phyloP scores from a whole-genome alignment of 1,139 yeast genomes.

The Geotrichum cucujoidarum region DNA sequence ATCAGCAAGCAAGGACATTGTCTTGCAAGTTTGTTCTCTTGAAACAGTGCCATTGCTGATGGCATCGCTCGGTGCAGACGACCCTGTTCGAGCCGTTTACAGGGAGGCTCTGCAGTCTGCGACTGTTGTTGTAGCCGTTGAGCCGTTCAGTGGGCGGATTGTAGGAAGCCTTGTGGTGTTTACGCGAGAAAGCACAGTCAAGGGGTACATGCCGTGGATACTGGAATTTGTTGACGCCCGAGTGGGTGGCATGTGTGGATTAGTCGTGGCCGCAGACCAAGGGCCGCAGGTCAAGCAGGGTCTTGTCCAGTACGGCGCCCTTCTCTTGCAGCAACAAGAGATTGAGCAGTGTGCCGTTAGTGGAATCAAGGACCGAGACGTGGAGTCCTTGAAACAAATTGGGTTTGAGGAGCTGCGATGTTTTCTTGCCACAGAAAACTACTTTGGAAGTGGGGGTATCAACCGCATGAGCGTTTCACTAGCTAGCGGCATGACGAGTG shows the following conservation, averaged over 20 bases:
- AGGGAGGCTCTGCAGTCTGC: not conserved
- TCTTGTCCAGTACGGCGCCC: not conserved
- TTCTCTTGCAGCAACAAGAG: not conserved
- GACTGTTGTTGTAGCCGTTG: slow-evolving; percentile 1
- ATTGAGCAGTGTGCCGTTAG: not conserved
- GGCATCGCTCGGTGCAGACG: not conserved
- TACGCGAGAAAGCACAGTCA: slow-evolving; percentile 38
- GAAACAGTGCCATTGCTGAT: not conserved
- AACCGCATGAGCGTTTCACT: not conserved
- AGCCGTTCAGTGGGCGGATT: not conserved
- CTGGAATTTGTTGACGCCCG: slow-evolving; percentile 34
- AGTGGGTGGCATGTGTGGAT: slow-evolving; percentile 54
- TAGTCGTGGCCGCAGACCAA: slow-evolving; percentile 36
- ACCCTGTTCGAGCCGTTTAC: not conserved
- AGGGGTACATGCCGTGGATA: slow-evolving; percentile 51
- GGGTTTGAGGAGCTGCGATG: not conserved
- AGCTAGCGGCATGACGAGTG: not conserved
- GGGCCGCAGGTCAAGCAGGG: not conserved
- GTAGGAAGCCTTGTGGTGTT: not conserved
- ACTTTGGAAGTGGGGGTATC: not conserved
- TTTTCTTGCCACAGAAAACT: not conserved
- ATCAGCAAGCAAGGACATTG: not conserved
- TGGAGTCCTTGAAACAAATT: not conserved
- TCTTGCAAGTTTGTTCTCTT: not conserved
- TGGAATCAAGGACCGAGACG: not conserved